Base-by-base conservation (phyloP, 73 alveolate species). In the Paramecium octaurelia region DNA sequence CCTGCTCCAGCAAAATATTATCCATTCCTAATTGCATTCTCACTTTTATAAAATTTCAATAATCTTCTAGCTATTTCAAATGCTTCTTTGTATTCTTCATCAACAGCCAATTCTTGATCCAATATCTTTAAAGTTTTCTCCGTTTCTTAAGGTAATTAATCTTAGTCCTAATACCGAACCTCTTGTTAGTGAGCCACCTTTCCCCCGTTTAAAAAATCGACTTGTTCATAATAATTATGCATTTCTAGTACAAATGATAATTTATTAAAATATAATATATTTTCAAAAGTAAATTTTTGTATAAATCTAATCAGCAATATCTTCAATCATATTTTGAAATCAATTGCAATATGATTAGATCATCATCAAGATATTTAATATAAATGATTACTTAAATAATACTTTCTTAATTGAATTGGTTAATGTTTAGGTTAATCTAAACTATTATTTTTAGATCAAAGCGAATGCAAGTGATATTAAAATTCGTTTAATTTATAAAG, bases 1-100 rank as follows among this genome's bases (percentile, higher is more conserved):
- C 91, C 91, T 43, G 91, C 91, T 23, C 76, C 91, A 21, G 73
- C 91, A 46, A 31, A 80, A 24, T 40, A 44, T 4, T 80, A 21
- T n/a, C 84, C 84, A 64, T 64, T 64, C 6, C 84, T 54, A 18
- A 54, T 54, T 54, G 69, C 69, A 54, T 20, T 64, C 31, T 64
- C 46, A 34, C 46, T 34, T 64, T 23, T 31, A 64, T 64, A 24
- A 27, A 64, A 27, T 14, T 64, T 64, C 27, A 64, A 64, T 27
- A 64, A 24, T 64, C 84, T 64, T 8, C 46, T 31, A 0, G 48
- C 84, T 64, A 64, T 64, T 6, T 64, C 84, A 64, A 64, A 64
- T 10, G 84, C 84, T 34, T 64, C 84, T 16, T 64, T 64, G 48
- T 64, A 64, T 11, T 64, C 44, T 64, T 64, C 84, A 64, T 23